Conservation (phyloP, 1,284 basidiomycete species). For the Sporisorium scitamineum region DNA sequence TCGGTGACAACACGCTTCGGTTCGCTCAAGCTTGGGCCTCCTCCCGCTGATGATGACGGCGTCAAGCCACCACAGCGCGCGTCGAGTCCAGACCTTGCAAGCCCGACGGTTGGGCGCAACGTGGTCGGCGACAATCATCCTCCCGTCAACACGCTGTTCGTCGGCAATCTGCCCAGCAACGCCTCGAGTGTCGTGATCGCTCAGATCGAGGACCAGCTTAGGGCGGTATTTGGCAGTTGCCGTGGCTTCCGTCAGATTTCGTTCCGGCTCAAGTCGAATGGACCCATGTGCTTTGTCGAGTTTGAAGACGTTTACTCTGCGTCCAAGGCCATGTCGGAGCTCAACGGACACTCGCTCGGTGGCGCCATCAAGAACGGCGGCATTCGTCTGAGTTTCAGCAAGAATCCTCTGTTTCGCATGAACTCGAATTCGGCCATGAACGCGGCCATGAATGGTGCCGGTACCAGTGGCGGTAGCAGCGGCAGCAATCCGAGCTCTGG, state of each 20-base stretch:
- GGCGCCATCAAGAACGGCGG: slow-evolving; percentile 89
- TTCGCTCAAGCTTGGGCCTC: slow-evolving; percentile 49
- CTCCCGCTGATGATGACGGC: slow-evolving; percentile 29
- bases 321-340: slow-evolving; percentile 83
- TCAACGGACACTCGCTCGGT: slow-evolving; percentile 89
- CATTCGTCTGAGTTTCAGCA: slow-evolving; percentile 86
- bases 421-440: slow-evolving; percentile 51
- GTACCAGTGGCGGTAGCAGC: slow-evolving; percentile 9
- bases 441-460: slow-evolving; percentile 20
- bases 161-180: slow-evolving; percentile 61
- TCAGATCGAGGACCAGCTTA: slow-evolving; percentile 84
- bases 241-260: slow-evolving; percentile 90
- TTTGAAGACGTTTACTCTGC: slow-evolving; percentile 90
- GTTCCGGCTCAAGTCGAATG: slow-evolving; percentile 93
- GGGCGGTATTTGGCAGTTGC: slow-evolving; percentile 81
- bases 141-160: slow-evolving; percentile 61
- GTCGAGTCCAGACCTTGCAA: slow-evolving; percentile 45
- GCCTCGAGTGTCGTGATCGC: slow-evolving; percentile 71
- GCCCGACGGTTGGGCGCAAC: slow-evolving; percentile 48
- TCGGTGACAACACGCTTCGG: slow-evolving; percentile 47
- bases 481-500: slow-evolving; percentile 20
- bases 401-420: slow-evolving; percentile 62
- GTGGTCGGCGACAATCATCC: slow-evolving; percentile 60
- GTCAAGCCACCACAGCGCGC: slow-evolving; percentile 23
- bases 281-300: slow-evolving; percentile 92